Conservation (phyloP, 306 rosid species). For the Vachellia pachyceras region DNA sequence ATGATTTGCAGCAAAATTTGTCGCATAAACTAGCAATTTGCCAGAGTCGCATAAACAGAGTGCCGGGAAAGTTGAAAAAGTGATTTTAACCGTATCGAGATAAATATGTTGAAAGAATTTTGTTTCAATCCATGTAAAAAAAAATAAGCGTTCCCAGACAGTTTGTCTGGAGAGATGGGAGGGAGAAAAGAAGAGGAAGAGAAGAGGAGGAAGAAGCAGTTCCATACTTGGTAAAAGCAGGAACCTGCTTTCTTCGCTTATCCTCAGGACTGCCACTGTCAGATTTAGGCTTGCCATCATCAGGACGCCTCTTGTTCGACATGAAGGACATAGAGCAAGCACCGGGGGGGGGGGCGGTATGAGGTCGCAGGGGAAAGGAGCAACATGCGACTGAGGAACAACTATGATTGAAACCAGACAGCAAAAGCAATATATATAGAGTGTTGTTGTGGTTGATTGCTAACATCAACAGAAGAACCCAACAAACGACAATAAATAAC, state of each 20-base stretch:
- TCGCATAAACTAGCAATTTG: not conserved
- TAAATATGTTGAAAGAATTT: too few species aligned
- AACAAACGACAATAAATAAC: slow-evolving; percentile 32
- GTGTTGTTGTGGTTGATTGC: not conserved
- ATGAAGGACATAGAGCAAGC: slow-evolving; percentile 40
- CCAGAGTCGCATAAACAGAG: not conserved
- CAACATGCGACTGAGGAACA: slow-evolving; percentile 50
- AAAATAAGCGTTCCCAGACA: too few species aligned
- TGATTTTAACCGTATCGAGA: too few species aligned
- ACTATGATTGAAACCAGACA: slow-evolving; percentile 1
- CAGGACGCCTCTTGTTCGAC: slow-evolving; percentile 88
- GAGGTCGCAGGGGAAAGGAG: slow-evolving; percentile 30
- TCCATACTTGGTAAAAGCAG: slow-evolving; percentile 55
- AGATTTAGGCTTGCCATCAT: slow-evolving; percentile 62
- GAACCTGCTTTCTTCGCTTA: slow-evolving; percentile 68
- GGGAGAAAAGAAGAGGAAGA: not conserved
- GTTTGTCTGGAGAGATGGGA: too few species aligned
- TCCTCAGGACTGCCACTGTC: slow-evolving; percentile 57
- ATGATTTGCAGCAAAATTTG: not conserved
- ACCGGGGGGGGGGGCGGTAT: not conserved
- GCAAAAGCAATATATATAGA: not conserved
- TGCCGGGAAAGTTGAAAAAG: too few species aligned
- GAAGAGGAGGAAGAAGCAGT: not conserved
- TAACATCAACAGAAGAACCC: not conserved
- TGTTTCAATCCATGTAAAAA: too few species aligned